These are phyloP conservation scores for Citrullus mucosospermus DNA, from an alignment of 306 rosid species.

Conservation along the genomic window DNA sequence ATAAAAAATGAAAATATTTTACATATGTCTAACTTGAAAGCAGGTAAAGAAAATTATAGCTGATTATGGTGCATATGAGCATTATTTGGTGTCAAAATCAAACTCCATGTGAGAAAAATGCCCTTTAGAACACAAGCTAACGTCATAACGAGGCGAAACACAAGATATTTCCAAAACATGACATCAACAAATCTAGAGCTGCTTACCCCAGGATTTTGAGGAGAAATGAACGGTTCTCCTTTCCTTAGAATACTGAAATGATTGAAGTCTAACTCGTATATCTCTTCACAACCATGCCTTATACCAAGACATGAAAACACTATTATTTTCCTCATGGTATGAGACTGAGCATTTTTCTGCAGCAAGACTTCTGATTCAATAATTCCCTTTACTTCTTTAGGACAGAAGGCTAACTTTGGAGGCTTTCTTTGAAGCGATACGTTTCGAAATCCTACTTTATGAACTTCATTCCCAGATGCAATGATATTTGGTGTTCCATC, in stretches of 20 bases:
- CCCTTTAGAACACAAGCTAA: not conserved
- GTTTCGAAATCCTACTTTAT: constrained; percentile 17
- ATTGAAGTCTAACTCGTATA: constrained; percentile 62
- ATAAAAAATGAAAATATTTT: not conserved
- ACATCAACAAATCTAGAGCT: not conserved
- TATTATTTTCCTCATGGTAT: constrained; percentile 71
- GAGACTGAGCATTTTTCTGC: constrained; percentile 58
- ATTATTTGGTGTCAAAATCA: not conserved
- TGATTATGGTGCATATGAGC: not conserved
- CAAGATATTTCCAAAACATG: not conserved
- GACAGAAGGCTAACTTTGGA: constrained; percentile 67
- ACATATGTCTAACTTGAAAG: not conserved
- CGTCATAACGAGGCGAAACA: not conserved
- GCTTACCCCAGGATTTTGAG: constrained; percentile 62
- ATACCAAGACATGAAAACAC: constrained; percentile 80
- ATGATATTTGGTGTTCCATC: not conserved
- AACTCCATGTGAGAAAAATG: not conserved
- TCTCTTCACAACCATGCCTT: constrained; percentile 83
- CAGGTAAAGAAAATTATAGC: not conserved
- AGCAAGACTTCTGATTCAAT: constrained; percentile 40
- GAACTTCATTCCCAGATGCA: not conserved
- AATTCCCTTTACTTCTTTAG: constrained; percentile 68
- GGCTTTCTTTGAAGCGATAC: constrained; percentile 33
- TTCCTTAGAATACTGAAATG: constrained; percentile 67
- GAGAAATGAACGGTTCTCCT: constrained; percentile 59